A percentile compares a stretch with the other conserved stretches of the same genome.
These are phyloP conservation scores for Trichoderma virens DNA, from an alignment of 495 filamentous ascomycete species.

Conservation along the genomic window DNA sequence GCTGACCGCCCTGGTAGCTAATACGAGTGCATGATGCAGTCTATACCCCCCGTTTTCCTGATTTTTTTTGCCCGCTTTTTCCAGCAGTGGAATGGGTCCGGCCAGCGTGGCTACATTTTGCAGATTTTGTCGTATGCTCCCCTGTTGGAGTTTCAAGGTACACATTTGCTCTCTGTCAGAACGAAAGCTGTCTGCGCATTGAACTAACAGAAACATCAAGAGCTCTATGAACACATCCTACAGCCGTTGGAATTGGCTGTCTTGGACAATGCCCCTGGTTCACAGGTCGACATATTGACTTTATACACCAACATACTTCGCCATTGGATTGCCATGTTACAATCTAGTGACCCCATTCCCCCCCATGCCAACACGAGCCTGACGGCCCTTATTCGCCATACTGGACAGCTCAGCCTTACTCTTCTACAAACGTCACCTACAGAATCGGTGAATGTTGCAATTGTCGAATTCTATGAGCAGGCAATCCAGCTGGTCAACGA, in stretches of 20 bases:
- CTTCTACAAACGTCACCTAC: conserved; percentile 43
- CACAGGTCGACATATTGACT: conserved; percentile 49
- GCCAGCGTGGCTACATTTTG: conserved; percentile 53
- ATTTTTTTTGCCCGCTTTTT: conserved; percentile 58
- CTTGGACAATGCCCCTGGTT: conserved; percentile 41
- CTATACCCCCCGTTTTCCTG: conserved; percentile 51
- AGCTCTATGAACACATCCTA: conserved; percentile 43
- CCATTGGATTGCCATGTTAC: conserved; percentile 53
- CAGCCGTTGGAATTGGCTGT: conserved; percentile 50
- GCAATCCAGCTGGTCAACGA: conserved; percentile 49
- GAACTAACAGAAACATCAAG: conserved; percentile 29
- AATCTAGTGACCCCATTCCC: conserved; percentile 22
- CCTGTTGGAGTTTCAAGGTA: conserved; percentile 50
- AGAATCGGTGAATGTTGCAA: conserved; percentile 34
- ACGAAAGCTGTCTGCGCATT: background rate
- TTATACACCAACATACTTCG: conserved; percentile 67
- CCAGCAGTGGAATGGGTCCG: conserved; percentile 58
- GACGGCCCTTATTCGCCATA: conserved; percentile 44
- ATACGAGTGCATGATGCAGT: conserved; percentile 15
- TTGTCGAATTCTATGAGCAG: conserved; percentile 64
- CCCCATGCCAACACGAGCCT: conserved; percentile 28
- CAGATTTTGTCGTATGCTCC: conserved; percentile 57
- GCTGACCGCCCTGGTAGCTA: background rate
- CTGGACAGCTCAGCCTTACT: conserved; percentile 55
- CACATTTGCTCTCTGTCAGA: conserved; percentile 12